phyloP scores from a whole-genome alignment of 345 rosid genomes.

The Microcos paniculata region DNA sequence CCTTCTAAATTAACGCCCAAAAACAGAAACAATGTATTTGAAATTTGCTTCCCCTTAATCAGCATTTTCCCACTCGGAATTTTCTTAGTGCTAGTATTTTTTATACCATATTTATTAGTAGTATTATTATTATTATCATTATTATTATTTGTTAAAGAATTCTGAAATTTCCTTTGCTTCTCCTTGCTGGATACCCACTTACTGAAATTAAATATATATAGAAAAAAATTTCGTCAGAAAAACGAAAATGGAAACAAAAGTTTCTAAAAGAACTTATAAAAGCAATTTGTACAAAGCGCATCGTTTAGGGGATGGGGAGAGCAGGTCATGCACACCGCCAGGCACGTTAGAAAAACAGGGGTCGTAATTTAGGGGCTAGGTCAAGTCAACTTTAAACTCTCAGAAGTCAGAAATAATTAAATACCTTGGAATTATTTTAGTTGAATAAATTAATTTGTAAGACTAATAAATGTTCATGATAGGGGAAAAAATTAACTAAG shows the following conservation, averaged over 20 bases:
- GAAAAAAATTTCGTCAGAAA: not conserved
- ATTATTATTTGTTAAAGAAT: too few relatives aligned
- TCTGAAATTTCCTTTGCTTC: not conserved
- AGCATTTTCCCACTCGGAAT: too few relatives aligned
- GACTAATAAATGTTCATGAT: too few relatives aligned
- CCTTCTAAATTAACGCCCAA: not conserved
- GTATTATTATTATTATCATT: too few relatives aligned
- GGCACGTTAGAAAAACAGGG: not conserved
- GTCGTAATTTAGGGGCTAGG: not conserved
- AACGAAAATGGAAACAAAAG: not conserved
- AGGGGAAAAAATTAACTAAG: too few relatives aligned
- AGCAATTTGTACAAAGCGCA: not conserved
- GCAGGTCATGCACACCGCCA: not conserved
- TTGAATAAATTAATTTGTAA: not conserved
- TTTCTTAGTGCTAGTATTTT: too few relatives aligned
- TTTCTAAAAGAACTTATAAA: not conserved
- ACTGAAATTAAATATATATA: not conserved
- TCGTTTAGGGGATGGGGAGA: not conserved
- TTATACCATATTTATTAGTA: too few relatives aligned
- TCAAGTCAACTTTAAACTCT: not conserved
- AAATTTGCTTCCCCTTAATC: too few relatives aligned
- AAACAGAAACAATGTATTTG: not conserved
- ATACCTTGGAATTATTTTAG: not conserved
- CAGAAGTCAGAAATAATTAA: not conserved
- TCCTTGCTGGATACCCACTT: not conserved